Evolutionary conservation across 768 basidiomycete species (phyloP).

Genomic region (Termitomyces eurrhizus): DNA sequence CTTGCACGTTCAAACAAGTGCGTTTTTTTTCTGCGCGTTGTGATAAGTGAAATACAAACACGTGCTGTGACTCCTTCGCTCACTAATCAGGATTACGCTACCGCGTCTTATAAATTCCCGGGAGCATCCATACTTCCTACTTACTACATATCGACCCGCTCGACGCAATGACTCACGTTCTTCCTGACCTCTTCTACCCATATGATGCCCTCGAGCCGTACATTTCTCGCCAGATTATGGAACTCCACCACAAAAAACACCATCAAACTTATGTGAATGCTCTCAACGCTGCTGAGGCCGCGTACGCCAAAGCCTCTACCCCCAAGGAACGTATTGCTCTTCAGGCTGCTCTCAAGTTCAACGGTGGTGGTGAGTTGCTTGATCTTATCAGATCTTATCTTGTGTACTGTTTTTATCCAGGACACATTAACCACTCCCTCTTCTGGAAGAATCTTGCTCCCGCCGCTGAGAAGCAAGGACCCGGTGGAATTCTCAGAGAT

Average conservation of each 20-base stretch:
- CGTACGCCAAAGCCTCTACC: constrained; percentile 59
- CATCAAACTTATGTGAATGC: constrained; percentile 93
- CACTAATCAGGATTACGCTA: constrained; percentile 7
- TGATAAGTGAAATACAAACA: neutral
- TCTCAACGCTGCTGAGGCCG: constrained; percentile 83
- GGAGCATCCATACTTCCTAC: neutral
- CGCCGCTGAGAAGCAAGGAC: constrained; percentile 71
- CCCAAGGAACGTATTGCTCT: constrained; percentile 82
- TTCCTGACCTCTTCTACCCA: constrained; percentile 69
- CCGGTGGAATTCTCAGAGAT: constrained; percentile 52
- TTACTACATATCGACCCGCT: neutral
- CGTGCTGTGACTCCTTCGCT: constrained; percentile 1
- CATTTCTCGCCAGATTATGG: constrained; percentile 90
- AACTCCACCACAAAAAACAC: constrained; percentile 90
- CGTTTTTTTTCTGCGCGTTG: too few relatives aligned
- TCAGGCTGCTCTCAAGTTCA: constrained; percentile 90
- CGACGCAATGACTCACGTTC: constrained; percentile 22
- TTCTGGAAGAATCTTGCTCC: constrained; percentile 8
- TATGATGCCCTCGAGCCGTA: constrained; percentile 91
- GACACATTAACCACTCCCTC: constrained; percentile 6
- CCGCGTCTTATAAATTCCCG: constrained; percentile 2
- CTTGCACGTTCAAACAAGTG: too few relatives aligned
- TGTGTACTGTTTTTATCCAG: constrained; percentile 9
- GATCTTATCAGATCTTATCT: constrained; percentile 11
- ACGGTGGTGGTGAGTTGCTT: constrained; percentile 78